Evolutionary conservation across 2,329 filamentous ascomycete species (phyloP).

Genomic region (Emericellopsis atlantica): DNA sequence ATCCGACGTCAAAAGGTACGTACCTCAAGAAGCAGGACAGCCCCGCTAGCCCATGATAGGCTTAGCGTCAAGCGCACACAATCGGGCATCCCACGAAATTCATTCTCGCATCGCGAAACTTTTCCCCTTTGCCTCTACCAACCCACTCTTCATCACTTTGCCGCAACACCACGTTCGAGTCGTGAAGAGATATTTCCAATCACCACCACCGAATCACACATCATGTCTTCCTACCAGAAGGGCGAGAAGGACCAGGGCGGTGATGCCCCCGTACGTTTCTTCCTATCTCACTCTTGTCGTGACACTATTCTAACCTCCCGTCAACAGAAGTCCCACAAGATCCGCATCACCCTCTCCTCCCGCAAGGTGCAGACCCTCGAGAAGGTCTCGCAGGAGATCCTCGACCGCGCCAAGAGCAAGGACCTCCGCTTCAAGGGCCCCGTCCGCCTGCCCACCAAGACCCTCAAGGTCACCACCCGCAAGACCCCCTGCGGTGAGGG

Average conservation of each 20-base stretch:
- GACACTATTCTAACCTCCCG: neutral
- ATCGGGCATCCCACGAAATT: neutral
- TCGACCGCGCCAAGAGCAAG: conserved; percentile 98
- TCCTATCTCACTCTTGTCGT: neutral
- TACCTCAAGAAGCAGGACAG: conserved; percentile 6
- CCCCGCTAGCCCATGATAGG: neutral
- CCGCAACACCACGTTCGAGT: conserved; percentile 68
- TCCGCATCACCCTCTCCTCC: conserved; percentile 93
- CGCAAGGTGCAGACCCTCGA: conserved; percentile 93
- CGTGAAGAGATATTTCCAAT: conserved; percentile 47
- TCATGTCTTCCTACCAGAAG: conserved; percentile 84
- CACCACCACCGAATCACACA: conserved; percentile 24
- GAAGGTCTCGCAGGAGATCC: conserved; percentile 96
- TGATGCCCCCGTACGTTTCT: conserved; percentile 63
- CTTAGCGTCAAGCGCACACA: conserved; percentile 5
- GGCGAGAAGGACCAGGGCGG: conserved; percentile 83
- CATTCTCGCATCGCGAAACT: conserved; percentile 1
- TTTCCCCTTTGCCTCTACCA: conserved; percentile 7
- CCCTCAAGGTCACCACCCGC: conserved; percentile 89
- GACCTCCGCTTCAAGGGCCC: conserved; percentile 97
- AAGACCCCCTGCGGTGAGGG: conserved; percentile 99
- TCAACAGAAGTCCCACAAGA: conserved; percentile 79
- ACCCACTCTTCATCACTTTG: conserved; percentile 61
- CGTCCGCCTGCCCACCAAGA: conserved; percentile 95
- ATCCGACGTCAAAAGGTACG: conserved; percentile 3